Percentiles rank a stretch among this genome's conserved stretches.
These are phyloP conservation scores for Cordyceps militaris DNA, from an alignment of 2,329 filamentous ascomycete species.

Conservation along the genomic window DNA sequence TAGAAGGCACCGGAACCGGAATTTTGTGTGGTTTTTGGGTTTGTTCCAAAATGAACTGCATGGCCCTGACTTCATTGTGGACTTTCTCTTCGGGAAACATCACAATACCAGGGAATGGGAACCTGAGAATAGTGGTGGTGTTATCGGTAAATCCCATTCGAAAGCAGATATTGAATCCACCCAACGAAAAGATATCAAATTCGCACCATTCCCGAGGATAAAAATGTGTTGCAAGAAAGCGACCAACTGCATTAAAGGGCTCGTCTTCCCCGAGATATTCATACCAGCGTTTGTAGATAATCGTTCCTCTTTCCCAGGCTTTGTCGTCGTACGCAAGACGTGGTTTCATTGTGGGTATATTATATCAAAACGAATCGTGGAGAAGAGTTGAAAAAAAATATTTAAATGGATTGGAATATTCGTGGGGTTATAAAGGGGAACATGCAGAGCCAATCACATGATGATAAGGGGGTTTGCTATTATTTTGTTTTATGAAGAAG, in stretches of 20 bases:
- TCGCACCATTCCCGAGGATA: neutral
- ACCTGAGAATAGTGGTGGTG: neutral
- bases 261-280: neutral
- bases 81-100: constrained; percentile 15
- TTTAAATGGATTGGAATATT: no score
- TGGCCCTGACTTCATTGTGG: constrained; percentile 11
- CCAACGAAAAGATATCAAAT: neutral
- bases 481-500: no score
- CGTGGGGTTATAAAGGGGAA: no score
- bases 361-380: no score
- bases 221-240: neutral
- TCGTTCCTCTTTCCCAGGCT: neutral
- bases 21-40: constrained; percentile 11
- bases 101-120: constrained; percentile 11
- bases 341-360: neutral
- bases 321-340: neutral
- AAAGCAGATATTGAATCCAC: neutral
- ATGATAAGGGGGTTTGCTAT: no score
- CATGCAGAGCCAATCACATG: no score
- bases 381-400: no score
- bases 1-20: constrained; percentile 12
- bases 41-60: constrained; percentile 8
- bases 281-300: neutral
- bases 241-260: neutral
- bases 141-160: neutral